phyloP scores from a whole-genome alignment of 164 flowering plant species.

The Sedum album region DNA sequence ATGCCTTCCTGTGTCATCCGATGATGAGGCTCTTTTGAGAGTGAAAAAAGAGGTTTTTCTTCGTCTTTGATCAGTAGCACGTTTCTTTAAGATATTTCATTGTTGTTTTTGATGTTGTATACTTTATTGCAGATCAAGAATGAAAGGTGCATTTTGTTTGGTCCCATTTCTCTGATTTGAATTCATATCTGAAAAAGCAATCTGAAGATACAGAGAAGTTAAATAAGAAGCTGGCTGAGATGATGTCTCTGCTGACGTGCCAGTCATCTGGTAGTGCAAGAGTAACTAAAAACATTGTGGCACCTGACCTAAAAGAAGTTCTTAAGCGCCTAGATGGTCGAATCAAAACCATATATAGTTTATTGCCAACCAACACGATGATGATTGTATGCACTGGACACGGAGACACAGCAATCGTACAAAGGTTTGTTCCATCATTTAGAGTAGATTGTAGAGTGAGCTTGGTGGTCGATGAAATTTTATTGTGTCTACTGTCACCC shows the following conservation, averaged over 20 bases:
- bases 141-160: constrained; percentile 69
- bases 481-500: not conserved
- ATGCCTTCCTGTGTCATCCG: constrained; percentile 79
- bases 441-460: too few species aligned
- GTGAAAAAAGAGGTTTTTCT: constrained; percentile 70
- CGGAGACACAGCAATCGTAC: constrained; percentile 77
- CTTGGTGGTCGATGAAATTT: too few species aligned
- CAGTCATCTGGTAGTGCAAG: constrained; percentile 27
- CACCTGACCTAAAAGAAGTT: constrained; percentile 56
- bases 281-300: constrained; percentile 20
- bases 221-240: constrained; percentile 60
- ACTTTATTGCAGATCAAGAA: constrained; percentile 47
- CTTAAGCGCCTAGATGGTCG: constrained; percentile 48
- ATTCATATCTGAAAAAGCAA: constrained; percentile 55
- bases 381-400: constrained; percentile 89
- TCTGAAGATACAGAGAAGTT: constrained; percentile 54
- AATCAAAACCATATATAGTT: constrained; percentile 37
- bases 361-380: constrained; percentile 73
- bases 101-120: not conserved
- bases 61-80: not conserved
- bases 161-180: constrained; percentile 89
- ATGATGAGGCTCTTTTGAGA: constrained; percentile 77
- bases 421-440: constrained; percentile 41
- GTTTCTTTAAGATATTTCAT: too few species aligned
- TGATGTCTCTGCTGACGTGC: constrained; percentile 84